Evolutionary conservation across 164 flowering plant genomes (phyloP).

Genomic region (Magnolia changhungtana): DNA sequence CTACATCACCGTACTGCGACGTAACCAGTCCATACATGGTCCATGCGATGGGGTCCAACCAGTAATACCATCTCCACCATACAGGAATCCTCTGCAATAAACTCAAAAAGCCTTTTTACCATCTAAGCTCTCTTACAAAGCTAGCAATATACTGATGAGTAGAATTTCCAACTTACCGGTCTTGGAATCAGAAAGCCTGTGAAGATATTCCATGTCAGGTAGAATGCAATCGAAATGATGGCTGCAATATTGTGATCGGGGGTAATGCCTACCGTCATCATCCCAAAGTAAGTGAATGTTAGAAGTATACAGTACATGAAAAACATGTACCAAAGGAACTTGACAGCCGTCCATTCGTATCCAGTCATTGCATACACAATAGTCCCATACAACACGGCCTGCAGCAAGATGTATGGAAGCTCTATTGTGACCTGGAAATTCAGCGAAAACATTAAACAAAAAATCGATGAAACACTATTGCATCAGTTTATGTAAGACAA

Average conservation of each 20-base stretch:
- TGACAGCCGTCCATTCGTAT: slow-evolving; percentile 9
- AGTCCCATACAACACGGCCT: background rate
- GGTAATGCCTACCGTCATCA: slow-evolving; percentile 9
- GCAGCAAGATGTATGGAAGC: slow-evolving; percentile 8
- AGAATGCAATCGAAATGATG: slow-evolving; percentile 3
- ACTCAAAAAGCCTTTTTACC: background rate
- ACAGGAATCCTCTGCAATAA: slow-evolving; percentile 44
- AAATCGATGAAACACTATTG: background rate
- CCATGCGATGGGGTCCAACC: slow-evolving; percentile 46
- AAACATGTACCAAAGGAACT: slow-evolving; percentile 11
- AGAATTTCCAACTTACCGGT: slow-evolving; percentile 4
- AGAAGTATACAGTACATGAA: slow-evolving; percentile 2
- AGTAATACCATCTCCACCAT: slow-evolving; percentile 68
- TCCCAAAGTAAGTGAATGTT: slow-evolving; percentile 15
- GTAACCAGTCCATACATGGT: slow-evolving; percentile 47
- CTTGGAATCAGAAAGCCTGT: slow-evolving; percentile 10
- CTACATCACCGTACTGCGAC: slow-evolving; percentile 47
- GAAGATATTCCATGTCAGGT: slow-evolving; percentile 11
- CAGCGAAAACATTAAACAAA: background rate
- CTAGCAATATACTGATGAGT: background rate
- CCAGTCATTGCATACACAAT: slow-evolving; percentile 15
- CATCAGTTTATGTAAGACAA: background rate
- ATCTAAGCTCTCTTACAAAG: background rate
- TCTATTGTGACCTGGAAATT: slow-evolving; percentile 12
- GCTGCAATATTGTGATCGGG: slow-evolving; percentile 14